Evolutionary conservation across 192 early-diverging fungal genomes (phyloP).

Genomic region (Haplosporangium gracile): DNA sequence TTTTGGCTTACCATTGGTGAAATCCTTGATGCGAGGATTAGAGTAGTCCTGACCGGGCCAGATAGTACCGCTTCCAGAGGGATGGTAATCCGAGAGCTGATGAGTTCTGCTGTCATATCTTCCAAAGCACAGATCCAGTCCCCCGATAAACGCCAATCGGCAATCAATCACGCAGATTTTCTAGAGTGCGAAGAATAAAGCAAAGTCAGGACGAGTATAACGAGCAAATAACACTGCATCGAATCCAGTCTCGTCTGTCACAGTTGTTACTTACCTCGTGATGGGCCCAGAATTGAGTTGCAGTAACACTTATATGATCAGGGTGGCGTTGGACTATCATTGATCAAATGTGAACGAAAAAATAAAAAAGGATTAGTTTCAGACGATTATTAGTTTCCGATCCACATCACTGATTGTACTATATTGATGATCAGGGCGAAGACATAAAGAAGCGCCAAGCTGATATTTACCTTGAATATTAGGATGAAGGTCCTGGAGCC

Average conservation of each 20-base stretch:
- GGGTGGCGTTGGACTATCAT: slow-evolving; percentile 83
- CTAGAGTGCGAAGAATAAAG: slow-evolving; percentile 29
- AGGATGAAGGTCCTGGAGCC: slow-evolving; percentile 74
- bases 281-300: slow-evolving; percentile 87
- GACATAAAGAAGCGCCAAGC: neutral
- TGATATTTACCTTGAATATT: slow-evolving; percentile 74
- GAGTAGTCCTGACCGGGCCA: slow-evolving; percentile 85
- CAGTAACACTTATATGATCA: slow-evolving; percentile 74
- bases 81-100: slow-evolving; percentile 77
- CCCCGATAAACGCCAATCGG: slow-evolving; percentile 87
- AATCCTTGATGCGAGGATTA: slow-evolving; percentile 88
- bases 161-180: slow-evolving; percentile 88
- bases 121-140: slow-evolving; percentile 89
- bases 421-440: neutral
- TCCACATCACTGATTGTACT: neutral
- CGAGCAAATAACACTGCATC: neutral
- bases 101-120: slow-evolving; percentile 86
- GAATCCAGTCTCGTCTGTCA: neutral
- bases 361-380: neutral
- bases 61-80: slow-evolving; percentile 55
- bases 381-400: neutral
- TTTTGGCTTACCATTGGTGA: slow-evolving; percentile 56
- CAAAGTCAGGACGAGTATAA: neutral
- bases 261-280: slow-evolving; percentile 64
- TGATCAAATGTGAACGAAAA: neutral